Percentiles rank a stretch among this genome's conserved stretches.
phyloP scores from a whole-genome alignment of 495 filamentous ascomycete species.

The Xylaria grammica region DNA sequence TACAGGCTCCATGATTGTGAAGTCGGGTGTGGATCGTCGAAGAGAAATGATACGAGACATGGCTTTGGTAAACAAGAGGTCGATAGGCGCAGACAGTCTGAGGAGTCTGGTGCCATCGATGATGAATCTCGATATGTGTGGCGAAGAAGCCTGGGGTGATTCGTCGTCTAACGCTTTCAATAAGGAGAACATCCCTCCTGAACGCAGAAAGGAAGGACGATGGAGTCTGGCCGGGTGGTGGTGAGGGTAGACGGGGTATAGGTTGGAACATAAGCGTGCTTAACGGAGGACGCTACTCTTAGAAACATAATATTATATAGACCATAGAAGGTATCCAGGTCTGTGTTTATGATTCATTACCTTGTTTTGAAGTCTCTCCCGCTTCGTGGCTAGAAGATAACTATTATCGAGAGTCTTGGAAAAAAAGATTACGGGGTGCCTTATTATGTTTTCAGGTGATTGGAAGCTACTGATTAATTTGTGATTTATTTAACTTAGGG shows the following conservation, averaged over 20 bases:
- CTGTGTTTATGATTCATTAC: not conserved
- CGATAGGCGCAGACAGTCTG: constrained; percentile 47
- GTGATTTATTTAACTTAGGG: not conserved
- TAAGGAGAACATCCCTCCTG: constrained; percentile 29
- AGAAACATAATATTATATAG: not conserved
- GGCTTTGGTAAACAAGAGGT: constrained; percentile 48
- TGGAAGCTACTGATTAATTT: not conserved
- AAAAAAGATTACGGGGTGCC: too few relatives aligned
- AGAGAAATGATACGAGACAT: constrained; percentile 42
- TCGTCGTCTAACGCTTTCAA: constrained; percentile 16
- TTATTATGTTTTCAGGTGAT: not conserved
- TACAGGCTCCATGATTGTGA: constrained; percentile 15
- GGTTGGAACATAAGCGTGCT: constrained; percentile 8
- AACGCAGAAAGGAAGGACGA: constrained; percentile 24
- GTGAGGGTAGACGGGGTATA: constrained; percentile 11
- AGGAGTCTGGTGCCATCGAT: constrained; percentile 50
- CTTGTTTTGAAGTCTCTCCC: too few relatives aligned
- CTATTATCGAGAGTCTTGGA: too few relatives aligned
- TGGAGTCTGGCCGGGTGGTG: constrained; percentile 36
- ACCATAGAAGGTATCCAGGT: not conserved
- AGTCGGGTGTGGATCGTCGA: constrained; percentile 30
- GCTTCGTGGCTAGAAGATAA: too few relatives aligned
- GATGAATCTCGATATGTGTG: constrained; percentile 14
- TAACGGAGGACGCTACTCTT: not conserved
- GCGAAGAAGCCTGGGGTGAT: constrained; percentile 19